A percentile compares a stretch with the other conserved stretches of the same genome.
These are phyloP conservation scores for Cladosporium sp. DNA, from an alignment of 2,329 filamentous ascomycete species.

Conservation along the genomic window DNA sequence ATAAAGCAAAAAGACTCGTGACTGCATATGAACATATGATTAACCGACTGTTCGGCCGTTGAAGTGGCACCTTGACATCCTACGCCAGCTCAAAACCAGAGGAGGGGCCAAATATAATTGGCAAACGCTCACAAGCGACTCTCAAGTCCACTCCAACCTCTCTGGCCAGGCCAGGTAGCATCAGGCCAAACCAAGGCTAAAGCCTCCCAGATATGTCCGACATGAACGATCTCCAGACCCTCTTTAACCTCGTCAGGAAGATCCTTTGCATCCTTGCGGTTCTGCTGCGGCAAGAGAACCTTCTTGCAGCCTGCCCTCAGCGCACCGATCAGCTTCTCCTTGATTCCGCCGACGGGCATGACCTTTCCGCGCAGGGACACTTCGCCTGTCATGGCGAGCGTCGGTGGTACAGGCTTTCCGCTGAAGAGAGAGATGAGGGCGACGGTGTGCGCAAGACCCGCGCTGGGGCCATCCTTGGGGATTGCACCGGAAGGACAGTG, in stretches of 20 bases:
- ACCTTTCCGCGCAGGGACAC: slow-evolving; percentile 81
- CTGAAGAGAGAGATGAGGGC: slow-evolving; percentile 88
- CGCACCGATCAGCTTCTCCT: slow-evolving; percentile 96
- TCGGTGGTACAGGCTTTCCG: slow-evolving; percentile 79
- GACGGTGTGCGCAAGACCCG: slow-evolving; percentile 90
- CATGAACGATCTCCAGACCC: slow-evolving; percentile 82
- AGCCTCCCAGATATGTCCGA: slow-evolving; percentile 91
- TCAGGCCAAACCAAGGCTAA: slow-evolving; percentile 90
- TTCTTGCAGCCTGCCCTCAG: slow-evolving; percentile 91
- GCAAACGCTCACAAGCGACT: slow-evolving; percentile 61
- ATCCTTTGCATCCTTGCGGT: slow-evolving; percentile 89
- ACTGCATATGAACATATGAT: background rate
- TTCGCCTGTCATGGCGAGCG: slow-evolving; percentile 89
- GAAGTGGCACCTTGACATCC: background rate
- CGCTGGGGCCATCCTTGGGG: slow-evolving; percentile 81
- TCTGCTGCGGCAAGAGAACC: slow-evolving; percentile 80
- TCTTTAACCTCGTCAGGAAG: slow-evolving; percentile 84
- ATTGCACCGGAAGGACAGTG: slow-evolving; percentile 94
- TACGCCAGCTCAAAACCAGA: background rate
- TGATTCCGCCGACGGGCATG: slow-evolving; percentile 93
- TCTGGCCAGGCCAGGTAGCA: slow-evolving; percentile 73
- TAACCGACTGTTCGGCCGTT: background rate
- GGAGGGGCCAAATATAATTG: background rate
- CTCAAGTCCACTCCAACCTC: slow-evolving; percentile 66
- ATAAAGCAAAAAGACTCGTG: background rate